Evolutionary conservation across 495 filamentous ascomycete genomes (phyloP).

Genomic region (Barbatosphaeria neglecta): DNA sequence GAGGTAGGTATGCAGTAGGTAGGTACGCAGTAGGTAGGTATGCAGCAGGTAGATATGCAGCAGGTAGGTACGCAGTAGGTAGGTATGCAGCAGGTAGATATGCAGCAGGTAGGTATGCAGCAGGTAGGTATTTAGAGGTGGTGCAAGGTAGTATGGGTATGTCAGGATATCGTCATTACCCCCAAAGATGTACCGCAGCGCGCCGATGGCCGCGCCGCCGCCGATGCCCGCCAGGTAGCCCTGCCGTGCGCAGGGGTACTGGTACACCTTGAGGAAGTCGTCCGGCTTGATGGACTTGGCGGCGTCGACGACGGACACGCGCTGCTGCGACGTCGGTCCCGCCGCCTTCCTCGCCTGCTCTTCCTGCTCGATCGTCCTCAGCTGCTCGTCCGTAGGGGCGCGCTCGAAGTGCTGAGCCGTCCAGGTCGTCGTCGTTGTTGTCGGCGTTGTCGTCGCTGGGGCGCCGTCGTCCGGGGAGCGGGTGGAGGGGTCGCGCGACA

Average conservation of each 20-base stretch:
- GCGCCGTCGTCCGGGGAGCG: neutral
- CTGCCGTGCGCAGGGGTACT: slow-evolving; percentile 73
- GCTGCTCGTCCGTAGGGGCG: neutral
- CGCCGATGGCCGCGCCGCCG: slow-evolving; percentile 61
- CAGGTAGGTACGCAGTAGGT: too few species aligned
- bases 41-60: too few species aligned
- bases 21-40: too few species aligned
- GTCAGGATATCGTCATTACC: too few species aligned
- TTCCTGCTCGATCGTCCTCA: neutral
- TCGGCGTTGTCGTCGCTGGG: neutral
- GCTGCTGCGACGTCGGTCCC: slow-evolving; percentile 32
- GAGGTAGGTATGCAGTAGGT: too few species aligned
- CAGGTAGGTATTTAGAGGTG: too few species aligned
- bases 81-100: too few species aligned
- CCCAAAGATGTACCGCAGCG: slow-evolving; percentile 58
- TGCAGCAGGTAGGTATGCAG: too few species aligned
- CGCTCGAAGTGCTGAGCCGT: neutral
- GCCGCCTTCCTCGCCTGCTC: slow-evolving; percentile 13
- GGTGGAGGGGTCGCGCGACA: neutral
- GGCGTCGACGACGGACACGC: slow-evolving; percentile 48
- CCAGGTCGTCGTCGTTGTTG: neutral
- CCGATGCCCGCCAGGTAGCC: slow-evolving; percentile 73
- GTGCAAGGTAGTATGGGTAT: too few species aligned
- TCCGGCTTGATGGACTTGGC: slow-evolving; percentile 51
- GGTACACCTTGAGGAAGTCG: slow-evolving; percentile 64